Percentiles rank a stretch among this genome's conserved stretches.
Conservation (phyloP, 306 rosid genomes). For the Citrullus colocynthis region DNA sequence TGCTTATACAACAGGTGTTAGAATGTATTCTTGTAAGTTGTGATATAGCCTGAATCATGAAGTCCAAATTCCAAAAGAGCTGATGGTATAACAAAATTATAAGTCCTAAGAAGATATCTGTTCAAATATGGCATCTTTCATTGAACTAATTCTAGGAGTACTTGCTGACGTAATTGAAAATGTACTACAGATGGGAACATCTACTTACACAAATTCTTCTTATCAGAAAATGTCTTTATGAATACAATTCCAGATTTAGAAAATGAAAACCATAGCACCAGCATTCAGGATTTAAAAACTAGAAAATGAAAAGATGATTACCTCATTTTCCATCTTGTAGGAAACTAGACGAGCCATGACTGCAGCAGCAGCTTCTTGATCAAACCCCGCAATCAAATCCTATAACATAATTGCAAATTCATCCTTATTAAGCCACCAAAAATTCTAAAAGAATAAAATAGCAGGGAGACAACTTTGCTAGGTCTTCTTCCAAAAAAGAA, state of each 20-base stretch:
- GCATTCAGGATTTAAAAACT: not conserved
- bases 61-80: not conserved
- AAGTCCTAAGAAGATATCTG: not conserved
- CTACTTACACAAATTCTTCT: not conserved
- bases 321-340: conserved; percentile 98
- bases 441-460: not conserved
- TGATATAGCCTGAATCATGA: not conserved
- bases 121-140: not conserved
- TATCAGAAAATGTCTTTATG: not conserved
- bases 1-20: not conserved
- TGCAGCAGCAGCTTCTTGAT: conserved; percentile 99
- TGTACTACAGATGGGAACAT: not conserved
- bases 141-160: not conserved
- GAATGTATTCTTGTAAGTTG: not conserved
- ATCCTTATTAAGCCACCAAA: not conserved
- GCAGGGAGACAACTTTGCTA: not conserved
- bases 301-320: conserved; percentile 13
- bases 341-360: conserved; percentile 97
- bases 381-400: conserved; percentile 98
- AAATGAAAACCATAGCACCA: not conserved
- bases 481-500: not conserved
- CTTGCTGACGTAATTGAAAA: not conserved
- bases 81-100: not conserved
- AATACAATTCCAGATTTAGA: not conserved
- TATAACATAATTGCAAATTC: conserved; percentile 13